Conservation (phyloP, 352 stramenopile species). For the Phytophthora sansomeana region DNA sequence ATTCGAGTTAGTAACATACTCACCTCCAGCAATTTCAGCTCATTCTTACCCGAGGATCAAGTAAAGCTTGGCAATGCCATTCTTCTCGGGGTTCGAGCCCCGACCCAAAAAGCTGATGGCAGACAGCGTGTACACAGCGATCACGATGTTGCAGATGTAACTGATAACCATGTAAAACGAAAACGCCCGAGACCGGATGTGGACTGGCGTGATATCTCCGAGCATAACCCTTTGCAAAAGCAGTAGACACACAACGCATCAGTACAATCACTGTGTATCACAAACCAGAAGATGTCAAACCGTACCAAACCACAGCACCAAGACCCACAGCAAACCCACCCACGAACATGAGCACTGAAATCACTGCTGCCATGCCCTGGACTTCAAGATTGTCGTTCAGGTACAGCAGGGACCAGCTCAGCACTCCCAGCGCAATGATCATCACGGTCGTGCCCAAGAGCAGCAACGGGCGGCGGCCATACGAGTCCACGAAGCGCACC, state of each 20-base stretch:
- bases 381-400: conserved; percentile 55
- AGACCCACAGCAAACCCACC: conserved; percentile 86
- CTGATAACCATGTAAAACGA: conserved; percentile 87
- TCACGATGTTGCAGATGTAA: conserved; percentile 88
- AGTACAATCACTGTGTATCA: neutral
- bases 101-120: conserved; percentile 79
- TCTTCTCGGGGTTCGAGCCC: conserved; percentile 74
- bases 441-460: conserved; percentile 77
- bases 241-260: conserved; percentile 3
- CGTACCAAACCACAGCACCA: conserved; percentile 81
- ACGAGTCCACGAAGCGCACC: conserved; percentile 77
- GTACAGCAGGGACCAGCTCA: conserved; percentile 77
- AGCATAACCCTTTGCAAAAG: conserved; percentile 75
- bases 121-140: conserved; percentile 80
- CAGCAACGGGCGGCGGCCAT: conserved; percentile 78
- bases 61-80: conserved; percentile 89
- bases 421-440: conserved; percentile 65
- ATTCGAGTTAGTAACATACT: neutral
- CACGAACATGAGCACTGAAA: conserved; percentile 85
- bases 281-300: neutral
- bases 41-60: conserved; percentile 66
- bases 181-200: conserved; percentile 86
- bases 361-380: conserved; percentile 75
- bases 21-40: neutral
- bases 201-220: conserved; percentile 88